phyloP scores from a whole-genome alignment of 345 rosid genomes.

The Carallia brachiata region DNA sequence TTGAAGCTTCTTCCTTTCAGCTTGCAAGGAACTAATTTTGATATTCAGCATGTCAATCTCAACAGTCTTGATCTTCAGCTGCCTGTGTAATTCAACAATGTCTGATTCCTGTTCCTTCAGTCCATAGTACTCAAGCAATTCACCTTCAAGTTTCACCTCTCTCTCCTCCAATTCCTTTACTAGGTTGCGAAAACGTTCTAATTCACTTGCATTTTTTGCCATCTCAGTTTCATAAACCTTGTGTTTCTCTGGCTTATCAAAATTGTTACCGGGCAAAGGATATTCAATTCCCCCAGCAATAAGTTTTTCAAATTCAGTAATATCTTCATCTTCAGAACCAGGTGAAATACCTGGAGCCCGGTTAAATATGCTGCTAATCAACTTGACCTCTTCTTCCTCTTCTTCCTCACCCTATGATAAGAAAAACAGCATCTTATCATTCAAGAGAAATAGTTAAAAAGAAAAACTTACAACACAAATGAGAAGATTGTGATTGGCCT shows the following conservation, averaged over 20 bases:
- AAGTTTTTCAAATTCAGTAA: conserved; percentile 77
- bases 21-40: conserved; percentile 75
- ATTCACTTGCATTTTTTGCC: conserved; percentile 71
- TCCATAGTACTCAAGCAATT: conserved; percentile 89
- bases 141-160: conserved; percentile 93
- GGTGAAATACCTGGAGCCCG: conserved; percentile 41
- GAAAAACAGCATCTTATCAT: neutral
- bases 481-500: neutral
- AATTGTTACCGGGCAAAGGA: conserved; percentile 52
- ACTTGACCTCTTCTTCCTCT: conserved; percentile 88
- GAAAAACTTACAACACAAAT: neutral
- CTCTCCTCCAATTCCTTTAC: conserved; percentile 86
- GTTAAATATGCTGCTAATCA: conserved; percentile 76
- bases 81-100: conserved; percentile 68
- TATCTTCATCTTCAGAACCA: conserved; percentile 55
- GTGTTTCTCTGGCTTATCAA: conserved; percentile 57
- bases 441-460: neutral
- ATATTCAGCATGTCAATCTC: conserved; percentile 92
- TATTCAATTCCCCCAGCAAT: conserved; percentile 79
- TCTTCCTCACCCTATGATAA: conserved; percentile 46
- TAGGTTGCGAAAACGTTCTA: conserved; percentile 62
- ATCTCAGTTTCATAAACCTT: conserved; percentile 59
- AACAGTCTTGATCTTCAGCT: conserved; percentile 88
- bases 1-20: conserved; percentile 87
- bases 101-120: conserved; percentile 89